Conservation (phyloP, 208 protist genomes). For the Sergeia podlipaevii region DNA sequence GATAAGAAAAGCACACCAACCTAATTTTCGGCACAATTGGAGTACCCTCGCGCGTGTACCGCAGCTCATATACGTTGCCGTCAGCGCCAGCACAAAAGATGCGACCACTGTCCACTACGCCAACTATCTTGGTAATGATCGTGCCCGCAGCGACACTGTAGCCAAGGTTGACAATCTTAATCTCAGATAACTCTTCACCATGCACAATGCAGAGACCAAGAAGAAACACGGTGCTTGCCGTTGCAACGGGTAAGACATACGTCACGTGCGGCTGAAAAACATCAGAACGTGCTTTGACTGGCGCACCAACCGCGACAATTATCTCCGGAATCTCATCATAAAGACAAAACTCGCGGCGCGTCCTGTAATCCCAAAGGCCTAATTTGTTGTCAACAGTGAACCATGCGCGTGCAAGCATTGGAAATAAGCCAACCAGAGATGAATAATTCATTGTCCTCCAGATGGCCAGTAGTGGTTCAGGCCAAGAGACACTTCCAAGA, state of each 20-base stretch:
- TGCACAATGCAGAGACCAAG: slow-evolving; percentile 79
- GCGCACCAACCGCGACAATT: slow-evolving; percentile 72
- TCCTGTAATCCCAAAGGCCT: slow-evolving; percentile 80
- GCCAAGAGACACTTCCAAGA: slow-evolving; percentile 65
- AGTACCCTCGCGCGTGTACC: slow-evolving; percentile 67
- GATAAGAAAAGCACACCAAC: slow-evolving; percentile 63
- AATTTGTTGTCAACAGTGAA: slow-evolving; percentile 85
- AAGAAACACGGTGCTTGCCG: slow-evolving; percentile 60
- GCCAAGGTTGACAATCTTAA: slow-evolving; percentile 68
- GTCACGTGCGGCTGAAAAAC: slow-evolving; percentile 85
- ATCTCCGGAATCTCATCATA: slow-evolving; percentile 84
- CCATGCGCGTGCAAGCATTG: slow-evolving; percentile 72
- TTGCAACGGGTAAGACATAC: slow-evolving; percentile 72
- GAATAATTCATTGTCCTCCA: slow-evolving; percentile 66
- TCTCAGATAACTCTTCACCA: slow-evolving; percentile 32
- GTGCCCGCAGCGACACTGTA: slow-evolving; percentile 58
- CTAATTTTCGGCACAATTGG: slow-evolving; percentile 60
- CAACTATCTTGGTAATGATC: slow-evolving; percentile 59
- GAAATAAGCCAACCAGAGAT: slow-evolving; percentile 76
- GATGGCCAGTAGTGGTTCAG: slow-evolving; percentile 53
- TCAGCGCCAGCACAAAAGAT: slow-evolving; percentile 81
- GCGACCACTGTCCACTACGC: slow-evolving; percentile 31
- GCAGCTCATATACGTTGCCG: slow-evolving; percentile 77
- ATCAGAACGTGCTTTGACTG: slow-evolving; percentile 37
- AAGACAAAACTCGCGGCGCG: slow-evolving; percentile 66